These are phyloP conservation scores for Lichtheimia corymbifera DNA, from an alignment of 371 early-diverging fungal genomes.

Conservation along the genomic window DNA sequence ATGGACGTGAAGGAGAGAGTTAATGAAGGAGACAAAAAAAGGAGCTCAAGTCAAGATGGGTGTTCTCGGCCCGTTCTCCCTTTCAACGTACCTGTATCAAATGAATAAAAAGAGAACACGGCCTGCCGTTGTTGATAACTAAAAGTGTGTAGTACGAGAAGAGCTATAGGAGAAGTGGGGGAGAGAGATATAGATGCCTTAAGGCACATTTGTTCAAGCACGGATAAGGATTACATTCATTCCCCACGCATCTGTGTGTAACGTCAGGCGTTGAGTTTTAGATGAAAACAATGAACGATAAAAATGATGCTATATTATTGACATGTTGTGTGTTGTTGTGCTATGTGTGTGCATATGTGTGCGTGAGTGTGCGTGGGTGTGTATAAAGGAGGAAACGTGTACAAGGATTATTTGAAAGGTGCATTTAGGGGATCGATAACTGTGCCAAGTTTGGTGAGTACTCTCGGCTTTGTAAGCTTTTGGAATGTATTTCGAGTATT, in stretches of 20 bases:
- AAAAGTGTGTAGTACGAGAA: no score
- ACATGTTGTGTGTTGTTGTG: conserved; percentile 2
- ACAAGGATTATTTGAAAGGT: conserved; percentile 15
- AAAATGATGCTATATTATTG: background rate
- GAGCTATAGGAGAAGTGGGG: no score
- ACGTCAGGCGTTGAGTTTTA: no score
- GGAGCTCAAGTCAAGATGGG: background rate
- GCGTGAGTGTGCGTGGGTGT: background rate
- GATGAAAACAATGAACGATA: background rate
- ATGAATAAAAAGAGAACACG: conserved; percentile 7
- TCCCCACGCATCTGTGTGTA: no score
- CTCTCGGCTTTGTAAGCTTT: conserved; percentile 77
- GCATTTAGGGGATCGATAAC: conserved; percentile 84
- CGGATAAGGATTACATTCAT: no score
- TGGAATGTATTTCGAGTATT: conserved; percentile 76
- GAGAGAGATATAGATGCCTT: no score
- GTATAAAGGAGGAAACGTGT: background rate
- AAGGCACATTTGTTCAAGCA: no score
- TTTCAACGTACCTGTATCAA: no score
- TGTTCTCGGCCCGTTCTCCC: background rate
- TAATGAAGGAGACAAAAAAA: conserved; percentile 4
- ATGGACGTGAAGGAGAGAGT: conserved; percentile 4
- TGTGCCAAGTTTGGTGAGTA: conserved; percentile 82
- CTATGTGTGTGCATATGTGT: background rate
- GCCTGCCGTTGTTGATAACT: no score